Evolutionary conservation across 306 rosid species (phyloP), one percentile per base, ranked within the genome.

Genomic region (Vigna reflexopilosa): DNA sequence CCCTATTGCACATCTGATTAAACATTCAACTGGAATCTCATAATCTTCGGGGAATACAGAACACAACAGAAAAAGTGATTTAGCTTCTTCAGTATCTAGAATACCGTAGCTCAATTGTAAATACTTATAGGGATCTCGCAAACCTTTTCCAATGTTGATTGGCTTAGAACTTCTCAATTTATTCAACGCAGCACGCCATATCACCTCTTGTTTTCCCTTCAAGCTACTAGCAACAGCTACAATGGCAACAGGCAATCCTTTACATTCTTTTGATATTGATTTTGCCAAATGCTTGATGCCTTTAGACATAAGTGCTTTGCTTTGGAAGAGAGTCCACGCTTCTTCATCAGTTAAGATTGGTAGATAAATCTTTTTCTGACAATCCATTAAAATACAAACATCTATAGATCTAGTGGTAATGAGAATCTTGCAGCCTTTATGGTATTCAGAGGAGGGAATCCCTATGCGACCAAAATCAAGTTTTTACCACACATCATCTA

Each of bases 231-330:
- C 81, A 5, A 83, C 48, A 3, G 83, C 65, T 19, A 15, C 73
- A 71, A 76, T 55, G 24, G 78, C 82, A 42, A 82, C 54, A 9
- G 85, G 84, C 4, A 74, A 55, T 51, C 81, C 77, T 79, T 72
- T 51, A 8, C 86, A 83, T 51, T 83, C 52, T 0, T 68, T 5
- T 0, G 80, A 81, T 12, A 83, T 70, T 7, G 4, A 0, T 3
- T 2, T 9, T 3, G 30, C 83, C 70, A 74, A 32, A 7, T 61
- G 12, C 61, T 61, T 75, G 0, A 83, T 2, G 19, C 0, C 15
- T 6, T n/a, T 26, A 69, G 1, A 34, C 30, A 22, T 15, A 5
- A 3, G 19, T 4, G 84, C 75, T 15, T 32, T 52, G 17, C 12
- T 52, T 52, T 59, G 61, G 16, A 83, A n/a, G n/a, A n/a, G n/a